Evolutionary conservation across 257 asterid genomes (phyloP).

Genomic region (Petunia secreta): DNA sequence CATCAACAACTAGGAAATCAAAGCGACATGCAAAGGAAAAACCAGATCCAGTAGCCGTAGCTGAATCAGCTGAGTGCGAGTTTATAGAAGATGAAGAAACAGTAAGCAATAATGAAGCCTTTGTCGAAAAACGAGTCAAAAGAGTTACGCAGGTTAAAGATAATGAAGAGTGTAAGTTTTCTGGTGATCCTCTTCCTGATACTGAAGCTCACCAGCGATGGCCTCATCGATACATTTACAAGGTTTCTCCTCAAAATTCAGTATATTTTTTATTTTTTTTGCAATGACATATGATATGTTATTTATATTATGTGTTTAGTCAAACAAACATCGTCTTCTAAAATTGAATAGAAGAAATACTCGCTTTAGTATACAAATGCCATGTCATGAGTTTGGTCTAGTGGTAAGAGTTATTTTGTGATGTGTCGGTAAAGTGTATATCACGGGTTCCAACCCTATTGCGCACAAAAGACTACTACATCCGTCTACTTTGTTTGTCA

Average conservation of each 20-base stretch:
- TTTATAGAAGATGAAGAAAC: background rate
- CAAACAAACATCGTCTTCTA: too few relatives aligned
- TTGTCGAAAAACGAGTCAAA: background rate
- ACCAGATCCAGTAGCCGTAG: background rate
- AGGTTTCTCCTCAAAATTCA: constrained; percentile 17
- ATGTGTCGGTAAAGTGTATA: too few relatives aligned
- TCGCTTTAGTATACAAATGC: too few relatives aligned
- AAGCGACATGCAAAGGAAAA: constrained; percentile 11
- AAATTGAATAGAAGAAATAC: too few relatives aligned
- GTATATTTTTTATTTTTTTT: background rate
- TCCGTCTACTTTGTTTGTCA: too few relatives aligned
- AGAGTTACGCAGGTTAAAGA: constrained; percentile 15
- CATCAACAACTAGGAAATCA: background rate
- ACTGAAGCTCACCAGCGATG: constrained; percentile 55
- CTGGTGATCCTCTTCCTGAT: constrained; percentile 41
- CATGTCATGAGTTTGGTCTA: too few relatives aligned
- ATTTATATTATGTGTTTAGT: too few relatives aligned
- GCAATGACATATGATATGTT: too few relatives aligned
- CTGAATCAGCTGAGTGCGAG: constrained; percentile 16
- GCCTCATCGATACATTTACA: constrained; percentile 54
- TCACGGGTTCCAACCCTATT: too few relatives aligned
- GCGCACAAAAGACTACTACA: too few relatives aligned
- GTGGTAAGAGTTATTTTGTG: too few relatives aligned
- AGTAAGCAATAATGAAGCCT: background rate
- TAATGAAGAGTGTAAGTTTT: constrained; percentile 22